Evolutionary conservation across 352 stramenopile species (phyloP).

Genomic region (Globisporangium middletonii): DNA sequence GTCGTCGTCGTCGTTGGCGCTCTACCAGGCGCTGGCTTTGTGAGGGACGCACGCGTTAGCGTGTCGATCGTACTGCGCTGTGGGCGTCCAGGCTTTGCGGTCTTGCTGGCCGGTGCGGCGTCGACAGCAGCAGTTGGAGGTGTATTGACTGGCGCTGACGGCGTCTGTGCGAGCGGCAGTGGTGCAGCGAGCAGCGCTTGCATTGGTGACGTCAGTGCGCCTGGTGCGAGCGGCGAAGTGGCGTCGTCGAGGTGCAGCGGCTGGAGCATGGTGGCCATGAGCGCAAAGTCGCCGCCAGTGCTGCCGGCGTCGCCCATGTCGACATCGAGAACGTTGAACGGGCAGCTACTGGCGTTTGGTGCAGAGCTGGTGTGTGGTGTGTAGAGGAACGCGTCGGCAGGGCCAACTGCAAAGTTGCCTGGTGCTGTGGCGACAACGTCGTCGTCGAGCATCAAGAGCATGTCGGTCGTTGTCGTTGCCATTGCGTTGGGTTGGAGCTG

Average conservation of each 20-base stretch:
- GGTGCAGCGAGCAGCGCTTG: conserved; percentile 9
- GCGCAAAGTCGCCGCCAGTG: conserved; percentile 5
- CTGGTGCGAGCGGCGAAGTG: background rate
- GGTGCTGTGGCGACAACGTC: background rate
- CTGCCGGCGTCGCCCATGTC: background rate
- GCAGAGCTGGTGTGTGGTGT: background rate
- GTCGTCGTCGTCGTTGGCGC: too few relatives aligned
- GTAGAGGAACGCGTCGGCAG: conserved; percentile 3
- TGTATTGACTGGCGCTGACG: background rate
- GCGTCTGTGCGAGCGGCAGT: background rate
- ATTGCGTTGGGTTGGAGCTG: background rate
- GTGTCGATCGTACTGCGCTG: background rate
- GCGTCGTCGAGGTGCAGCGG: conserved; percentile 10
- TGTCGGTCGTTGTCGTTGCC: conserved; percentile 2
- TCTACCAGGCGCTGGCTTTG: too few relatives aligned
- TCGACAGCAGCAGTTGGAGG: background rate
- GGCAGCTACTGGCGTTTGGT: background rate
- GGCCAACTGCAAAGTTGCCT: background rate
- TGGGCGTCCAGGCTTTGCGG: background rate
- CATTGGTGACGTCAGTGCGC: background rate
- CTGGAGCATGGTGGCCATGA: conserved; percentile 13
- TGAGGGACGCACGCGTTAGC: background rate
- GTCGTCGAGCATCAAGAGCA: conserved; percentile 17
- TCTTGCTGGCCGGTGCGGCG: background rate
- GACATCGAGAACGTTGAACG: background rate